A percentile compares a stretch with the other conserved stretches of the same genome.
Conservation (phyloP, 2,329 filamentous ascomycete genomes). For the Leptographium wingfieldii region DNA sequence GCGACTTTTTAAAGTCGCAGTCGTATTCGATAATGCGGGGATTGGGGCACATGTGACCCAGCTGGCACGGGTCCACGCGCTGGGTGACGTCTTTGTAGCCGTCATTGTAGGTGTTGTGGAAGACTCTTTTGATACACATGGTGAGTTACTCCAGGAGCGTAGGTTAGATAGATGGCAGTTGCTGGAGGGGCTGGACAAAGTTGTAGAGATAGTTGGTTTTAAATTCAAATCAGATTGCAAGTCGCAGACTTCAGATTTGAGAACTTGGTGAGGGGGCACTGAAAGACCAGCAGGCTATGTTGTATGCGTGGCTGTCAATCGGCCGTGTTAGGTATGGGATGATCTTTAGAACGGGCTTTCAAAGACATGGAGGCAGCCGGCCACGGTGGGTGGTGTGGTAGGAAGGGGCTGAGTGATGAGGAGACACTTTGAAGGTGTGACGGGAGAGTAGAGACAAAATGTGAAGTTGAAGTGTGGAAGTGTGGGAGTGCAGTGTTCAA, state of each 20-base stretch:
- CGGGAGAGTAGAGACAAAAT: not conserved
- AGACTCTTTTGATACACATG: conserved; percentile 22
- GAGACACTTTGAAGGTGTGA: not conserved
- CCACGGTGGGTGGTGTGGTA: conserved; percentile 1
- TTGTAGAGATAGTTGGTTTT: not conserved
- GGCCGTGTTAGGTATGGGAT: conserved; percentile 22
- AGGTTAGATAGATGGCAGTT: not conserved
- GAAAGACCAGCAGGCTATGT: not conserved
- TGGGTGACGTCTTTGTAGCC: conserved; percentile 19
- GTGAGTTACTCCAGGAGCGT: conserved; percentile 5
- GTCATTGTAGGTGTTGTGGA: conserved; percentile 21
- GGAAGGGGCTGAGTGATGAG: not conserved
- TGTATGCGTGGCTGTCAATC: conserved; percentile 17
- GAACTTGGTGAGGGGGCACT: not conserved
- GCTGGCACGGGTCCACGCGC: conserved; percentile 18
- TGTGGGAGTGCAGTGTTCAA: not conserved
- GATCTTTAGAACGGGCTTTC: conserved; percentile 15
- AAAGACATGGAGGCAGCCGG: conserved; percentile 19
- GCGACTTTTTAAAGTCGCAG: conserved; percentile 6
- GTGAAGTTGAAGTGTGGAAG: not conserved
- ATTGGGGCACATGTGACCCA: conserved; percentile 17
- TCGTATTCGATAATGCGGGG: conserved; percentile 13
- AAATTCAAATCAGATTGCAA: not conserved
- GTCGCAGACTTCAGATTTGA: not conserved
- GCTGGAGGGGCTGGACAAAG: not conserved